These are phyloP conservation scores for Dianthus caryophyllus DNA, from an alignment of 148 eudicot genomes.

Conservation along the genomic window DNA sequence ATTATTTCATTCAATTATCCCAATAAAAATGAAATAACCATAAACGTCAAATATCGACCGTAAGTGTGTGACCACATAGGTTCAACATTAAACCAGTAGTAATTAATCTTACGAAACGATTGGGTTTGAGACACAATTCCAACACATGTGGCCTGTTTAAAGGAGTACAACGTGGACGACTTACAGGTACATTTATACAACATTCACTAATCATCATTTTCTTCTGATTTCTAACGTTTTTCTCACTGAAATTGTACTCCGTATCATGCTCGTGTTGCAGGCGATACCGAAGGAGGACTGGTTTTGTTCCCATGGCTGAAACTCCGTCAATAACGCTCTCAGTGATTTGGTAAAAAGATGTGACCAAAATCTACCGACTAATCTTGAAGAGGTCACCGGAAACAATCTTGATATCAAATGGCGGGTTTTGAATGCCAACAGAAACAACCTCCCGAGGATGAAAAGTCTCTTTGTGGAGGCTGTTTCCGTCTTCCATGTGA, in stretches of 20 bases:
- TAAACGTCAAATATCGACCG: no score
- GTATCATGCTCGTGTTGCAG: conserved; percentile 35
- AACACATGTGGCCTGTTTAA: conserved; percentile 76
- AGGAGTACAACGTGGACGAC: conserved; percentile 47
- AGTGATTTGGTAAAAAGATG: conserved; percentile 41
- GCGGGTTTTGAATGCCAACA: conserved; percentile 66
- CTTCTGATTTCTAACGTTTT: neutral
- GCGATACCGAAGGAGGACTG: conserved; percentile 67
- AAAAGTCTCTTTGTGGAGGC: conserved; percentile 55
- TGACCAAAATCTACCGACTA: conserved; percentile 45
- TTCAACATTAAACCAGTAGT: no score
- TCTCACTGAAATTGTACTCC: conserved; percentile 2
- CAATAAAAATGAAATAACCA: no score
- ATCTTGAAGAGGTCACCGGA: conserved; percentile 30
- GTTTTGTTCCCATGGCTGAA: conserved; percentile 61
- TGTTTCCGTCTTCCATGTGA: conserved; percentile 69
- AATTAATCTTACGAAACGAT: no score
- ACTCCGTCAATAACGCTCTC: conserved; percentile 39
- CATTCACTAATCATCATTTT: neutral
- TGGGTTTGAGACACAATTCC: no score
- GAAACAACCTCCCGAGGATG: conserved; percentile 36
- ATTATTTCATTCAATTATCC: no score
- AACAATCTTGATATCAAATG: conserved; percentile 50
- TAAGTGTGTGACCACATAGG: no score
- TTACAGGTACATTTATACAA: conserved; percentile 40